phyloP scores from a whole-genome alignment of 805 yeast species.

The Ogataea naganishii region DNA sequence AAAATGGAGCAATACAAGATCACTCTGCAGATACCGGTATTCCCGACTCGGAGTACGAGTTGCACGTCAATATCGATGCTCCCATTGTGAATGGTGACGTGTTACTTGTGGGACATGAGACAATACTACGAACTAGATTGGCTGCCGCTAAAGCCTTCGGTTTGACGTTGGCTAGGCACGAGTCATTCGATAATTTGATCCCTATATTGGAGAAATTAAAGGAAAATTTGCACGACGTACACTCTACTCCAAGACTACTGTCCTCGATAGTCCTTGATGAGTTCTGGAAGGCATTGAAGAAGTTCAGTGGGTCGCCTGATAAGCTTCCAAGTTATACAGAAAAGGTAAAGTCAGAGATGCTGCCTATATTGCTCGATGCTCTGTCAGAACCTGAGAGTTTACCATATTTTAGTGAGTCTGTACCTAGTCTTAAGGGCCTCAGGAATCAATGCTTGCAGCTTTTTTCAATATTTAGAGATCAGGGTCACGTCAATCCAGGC shows the following conservation, averaged over 20 bases:
- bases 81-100: conserved; percentile 91
- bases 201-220: conserved; percentile 30
- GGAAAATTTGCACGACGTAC: conserved; percentile 45
- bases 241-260: conserved; percentile 74
- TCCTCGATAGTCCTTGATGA: conserved; percentile 66
- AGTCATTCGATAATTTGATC: conserved; percentile 26
- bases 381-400: conserved; percentile 34
- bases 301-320: conserved; percentile 3
- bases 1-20: conserved; percentile 10
- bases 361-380: conserved; percentile 20
- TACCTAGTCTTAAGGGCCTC: conserved; percentile 76
- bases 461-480: conserved; percentile 66
- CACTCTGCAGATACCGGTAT: conserved; percentile 24
- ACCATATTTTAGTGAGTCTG: conserved; percentile 71
- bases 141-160: conserved; percentile 76
- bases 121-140: conserved; percentile 65
- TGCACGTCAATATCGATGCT: conserved; percentile 80
- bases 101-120: conserved; percentile 69
- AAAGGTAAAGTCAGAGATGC: conserved; percentile 5
- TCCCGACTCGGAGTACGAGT: conserved; percentile 43
- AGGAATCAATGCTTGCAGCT: conserved; percentile 83
- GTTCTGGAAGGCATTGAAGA: conserved; percentile 34
- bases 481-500: conserved; percentile 61
- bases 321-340: conserved; percentile 9
- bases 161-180: conserved; percentile 42